Conservation (phyloP, 257 asterid species). For the Voacanga thouarsii region DNA sequence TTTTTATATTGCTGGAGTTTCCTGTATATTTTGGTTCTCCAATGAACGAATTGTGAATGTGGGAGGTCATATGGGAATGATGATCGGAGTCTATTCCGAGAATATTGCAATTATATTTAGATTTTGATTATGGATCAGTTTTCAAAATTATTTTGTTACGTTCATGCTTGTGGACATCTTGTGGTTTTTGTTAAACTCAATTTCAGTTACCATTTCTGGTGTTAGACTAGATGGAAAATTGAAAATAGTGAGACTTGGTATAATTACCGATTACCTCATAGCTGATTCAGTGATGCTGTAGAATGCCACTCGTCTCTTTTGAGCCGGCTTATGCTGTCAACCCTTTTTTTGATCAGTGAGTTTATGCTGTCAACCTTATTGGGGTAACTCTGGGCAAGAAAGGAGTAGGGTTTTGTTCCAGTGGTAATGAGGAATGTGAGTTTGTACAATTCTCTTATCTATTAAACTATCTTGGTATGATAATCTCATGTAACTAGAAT, state of each 20-base stretch:
- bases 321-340: background rate
- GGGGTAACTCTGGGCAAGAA: background rate
- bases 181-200: background rate
- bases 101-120: background rate
- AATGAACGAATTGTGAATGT: background rate
- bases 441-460: background rate
- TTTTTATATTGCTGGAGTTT: background rate
- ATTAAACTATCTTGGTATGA: background rate
- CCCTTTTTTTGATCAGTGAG: background rate
- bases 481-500: slow-evolving; percentile 8
- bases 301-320: background rate
- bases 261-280: background rate
- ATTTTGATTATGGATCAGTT: background rate
- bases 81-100: background rate
- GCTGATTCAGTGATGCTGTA: background rate
- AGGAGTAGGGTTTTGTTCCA: background rate
- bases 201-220: background rate
- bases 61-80: background rate
- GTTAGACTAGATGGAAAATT: background rate
- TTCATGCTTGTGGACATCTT: background rate
- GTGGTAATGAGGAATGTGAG: background rate
- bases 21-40: background rate
- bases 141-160: background rate
- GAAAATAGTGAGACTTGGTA: background rate
- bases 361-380: background rate